A percentile compares a stretch with the other conserved stretches of the same genome.
These are phyloP conservation scores for Metarhizium album DNA, from an alignment of 2,329 filamentous ascomycete species.

Conservation along the genomic window DNA sequence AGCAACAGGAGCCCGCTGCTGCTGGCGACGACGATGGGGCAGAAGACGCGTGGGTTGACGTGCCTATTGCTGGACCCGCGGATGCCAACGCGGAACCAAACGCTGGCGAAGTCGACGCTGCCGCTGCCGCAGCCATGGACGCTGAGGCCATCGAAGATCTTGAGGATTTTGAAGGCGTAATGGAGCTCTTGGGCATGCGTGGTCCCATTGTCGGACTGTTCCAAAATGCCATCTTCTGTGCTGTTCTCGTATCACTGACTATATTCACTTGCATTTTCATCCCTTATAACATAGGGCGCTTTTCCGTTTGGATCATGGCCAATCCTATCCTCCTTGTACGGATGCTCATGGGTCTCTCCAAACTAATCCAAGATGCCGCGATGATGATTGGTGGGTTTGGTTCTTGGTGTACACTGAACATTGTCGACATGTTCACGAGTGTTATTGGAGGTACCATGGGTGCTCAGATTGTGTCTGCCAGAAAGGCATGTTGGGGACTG, in stretches of 20 bases:
- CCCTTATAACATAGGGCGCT: constrained; percentile 83
- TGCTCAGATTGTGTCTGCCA: constrained; percentile 19
- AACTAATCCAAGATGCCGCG: constrained; percentile 64
- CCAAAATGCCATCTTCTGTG: constrained; percentile 92
- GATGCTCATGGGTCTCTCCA: constrained; percentile 62
- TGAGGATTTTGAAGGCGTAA: constrained; percentile 90
- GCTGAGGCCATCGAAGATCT: constrained; percentile 70
- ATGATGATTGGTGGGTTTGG: constrained; percentile 53
- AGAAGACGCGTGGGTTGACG: constrained; percentile 13
- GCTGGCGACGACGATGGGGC: constrained; percentile 47
- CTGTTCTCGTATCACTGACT: constrained; percentile 78
- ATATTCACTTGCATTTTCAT: constrained; percentile 79
- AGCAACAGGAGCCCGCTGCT: constrained; percentile 14
- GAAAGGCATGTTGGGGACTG: constrained; percentile 31
- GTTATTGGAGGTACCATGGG: constrained; percentile 22
- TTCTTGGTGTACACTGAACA: constrained; percentile 31
- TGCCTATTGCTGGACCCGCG: constrained; percentile 19
- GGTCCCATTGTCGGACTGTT: constrained; percentile 81
- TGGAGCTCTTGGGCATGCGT: constrained; percentile 94
- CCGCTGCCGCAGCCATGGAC: constrained; percentile 54
- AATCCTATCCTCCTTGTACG: constrained; percentile 69
- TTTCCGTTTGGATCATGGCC: constrained; percentile 68
- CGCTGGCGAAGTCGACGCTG: constrained; percentile 29
- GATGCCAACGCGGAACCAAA: constrained; percentile 29
- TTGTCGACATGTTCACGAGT: constrained; percentile 26